phyloP scores from a whole-genome alignment of 1,139 yeast species.

The Saccharomycopsis hybrid region DNA sequence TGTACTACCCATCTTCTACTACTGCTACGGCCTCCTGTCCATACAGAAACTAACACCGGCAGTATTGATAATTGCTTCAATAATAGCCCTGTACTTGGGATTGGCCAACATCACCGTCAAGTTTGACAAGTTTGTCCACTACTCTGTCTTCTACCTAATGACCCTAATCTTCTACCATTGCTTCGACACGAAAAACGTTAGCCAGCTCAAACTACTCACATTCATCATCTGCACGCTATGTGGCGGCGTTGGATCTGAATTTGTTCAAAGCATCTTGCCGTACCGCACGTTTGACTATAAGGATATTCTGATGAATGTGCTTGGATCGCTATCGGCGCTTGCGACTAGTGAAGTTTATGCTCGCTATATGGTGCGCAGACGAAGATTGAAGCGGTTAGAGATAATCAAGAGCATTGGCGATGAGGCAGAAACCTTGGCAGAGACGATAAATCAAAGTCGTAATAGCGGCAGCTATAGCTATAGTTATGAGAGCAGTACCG shows the following conservation, averaged over 20 bases:
- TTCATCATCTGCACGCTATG: slow-evolving; percentile 14
- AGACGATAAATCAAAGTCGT: slow-evolving; percentile 7
- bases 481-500: neutral
- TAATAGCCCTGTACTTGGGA: slow-evolving; percentile 17
- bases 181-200: slow-evolving; percentile 16
- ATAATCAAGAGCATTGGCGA: slow-evolving; percentile 20
- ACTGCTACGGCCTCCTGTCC: too few species aligned
- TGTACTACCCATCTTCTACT: too few species aligned
- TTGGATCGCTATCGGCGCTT: slow-evolving; percentile 18
- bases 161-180: slow-evolving; percentile 19
- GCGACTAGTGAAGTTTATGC: slow-evolving; percentile 13
- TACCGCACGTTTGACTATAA: slow-evolving; percentile 20
- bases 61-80: slow-evolving; percentile 14
- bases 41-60: neutral
- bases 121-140: slow-evolving; percentile 20
- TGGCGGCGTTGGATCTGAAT: slow-evolving; percentile 21
- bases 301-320: slow-evolving; percentile 18
- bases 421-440: slow-evolving; percentile 19
- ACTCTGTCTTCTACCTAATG: slow-evolving; percentile 17
- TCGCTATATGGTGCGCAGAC: slow-evolving; percentile 11
- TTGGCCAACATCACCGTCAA: slow-evolving; percentile 15
- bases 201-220: slow-evolving; percentile 14
- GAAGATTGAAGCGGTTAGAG: slow-evolving; percentile 13
- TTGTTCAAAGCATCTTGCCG: slow-evolving; percentile 18
- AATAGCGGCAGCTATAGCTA: slow-evolving; percentile 14